A percentile compares a stretch with the other conserved stretches of the same genome.
Evolutionary conservation across 2,329 filamentous ascomycete species (phyloP).

Genomic region (Dactylellina leptospora): DNA sequence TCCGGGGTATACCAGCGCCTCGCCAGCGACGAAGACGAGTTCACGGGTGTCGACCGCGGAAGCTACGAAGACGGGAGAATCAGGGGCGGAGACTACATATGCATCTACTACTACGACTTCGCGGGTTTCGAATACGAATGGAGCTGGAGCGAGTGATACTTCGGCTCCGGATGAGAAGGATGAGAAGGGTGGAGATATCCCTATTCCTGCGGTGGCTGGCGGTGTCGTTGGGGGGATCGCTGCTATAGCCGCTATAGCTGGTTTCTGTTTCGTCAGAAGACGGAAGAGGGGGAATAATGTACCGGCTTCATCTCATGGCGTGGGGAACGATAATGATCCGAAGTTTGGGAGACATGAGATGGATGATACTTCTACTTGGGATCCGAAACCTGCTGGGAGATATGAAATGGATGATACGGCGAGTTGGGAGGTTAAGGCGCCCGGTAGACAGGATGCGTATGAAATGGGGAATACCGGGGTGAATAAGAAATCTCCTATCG

Average conservation of each 20-base stretch:
- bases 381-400: background rate
- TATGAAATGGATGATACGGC: background rate
- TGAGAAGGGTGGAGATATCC: background rate
- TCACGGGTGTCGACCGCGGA: background rate
- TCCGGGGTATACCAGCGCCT: background rate
- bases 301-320: background rate
- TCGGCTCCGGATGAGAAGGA: background rate
- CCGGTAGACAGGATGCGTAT: background rate
- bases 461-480: background rate
- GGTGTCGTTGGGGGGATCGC: constrained; percentile 12
- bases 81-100: background rate
- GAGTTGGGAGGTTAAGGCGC: background rate
- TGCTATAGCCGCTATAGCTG: background rate
- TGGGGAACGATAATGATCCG: background rate
- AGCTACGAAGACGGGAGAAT: background rate
- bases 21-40: background rate
- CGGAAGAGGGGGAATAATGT: too few species aligned
- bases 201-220: constrained; percentile 9
- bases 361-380: background rate
- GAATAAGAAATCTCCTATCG: background rate
- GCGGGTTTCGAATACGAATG: background rate
- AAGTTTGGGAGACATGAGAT: background rate
- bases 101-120: background rate
- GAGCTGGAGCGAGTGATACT: constrained; percentile 2
- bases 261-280: background rate